These are phyloP conservation scores for Raddia distichophylla DNA, from an alignment of 176 grass and related monocot genomes.

Conservation along the genomic window DNA sequence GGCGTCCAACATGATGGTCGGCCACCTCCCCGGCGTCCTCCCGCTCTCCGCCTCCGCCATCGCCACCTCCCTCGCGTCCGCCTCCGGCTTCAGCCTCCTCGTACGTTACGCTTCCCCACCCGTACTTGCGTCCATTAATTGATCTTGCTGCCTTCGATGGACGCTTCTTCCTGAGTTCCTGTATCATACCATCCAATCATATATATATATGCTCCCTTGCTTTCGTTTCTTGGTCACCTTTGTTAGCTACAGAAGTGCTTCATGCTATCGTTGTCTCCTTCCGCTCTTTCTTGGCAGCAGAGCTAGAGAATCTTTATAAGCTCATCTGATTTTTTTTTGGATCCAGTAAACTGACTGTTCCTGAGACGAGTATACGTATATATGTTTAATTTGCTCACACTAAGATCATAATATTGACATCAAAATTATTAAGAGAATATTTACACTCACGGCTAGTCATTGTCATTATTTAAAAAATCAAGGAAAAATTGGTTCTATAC, in stretches of 20 bases:
- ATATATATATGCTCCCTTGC: background rate
- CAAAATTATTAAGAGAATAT: no score
- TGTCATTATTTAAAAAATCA: no score
- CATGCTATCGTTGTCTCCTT: no score
- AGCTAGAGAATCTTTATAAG: background rate
- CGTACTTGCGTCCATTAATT: background rate
- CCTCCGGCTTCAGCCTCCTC: conserved; percentile 94
- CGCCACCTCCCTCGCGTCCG: conserved; percentile 78
- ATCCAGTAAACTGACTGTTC: no score
- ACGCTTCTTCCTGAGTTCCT: background rate
- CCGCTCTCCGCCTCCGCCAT: conserved; percentile 77
- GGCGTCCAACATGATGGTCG: conserved; percentile 91
- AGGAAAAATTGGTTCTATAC: no score
- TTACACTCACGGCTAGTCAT: no score
- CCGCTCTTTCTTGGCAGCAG: no score
- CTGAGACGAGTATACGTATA: no score
- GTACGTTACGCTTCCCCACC: conserved; percentile 42
- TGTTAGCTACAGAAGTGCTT: background rate
- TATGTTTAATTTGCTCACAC: no score
- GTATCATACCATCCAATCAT: background rate
- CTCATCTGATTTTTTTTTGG: no score
- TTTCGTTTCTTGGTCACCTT: background rate
- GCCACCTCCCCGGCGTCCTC: conserved; percentile 77
- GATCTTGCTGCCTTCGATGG: background rate
- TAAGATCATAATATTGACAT: no score